Evolutionary conservation across 139 green algal species (phyloP), one percentile per base, ranked within the genome.

Genomic region (Klebsormidium nitens): DNA sequence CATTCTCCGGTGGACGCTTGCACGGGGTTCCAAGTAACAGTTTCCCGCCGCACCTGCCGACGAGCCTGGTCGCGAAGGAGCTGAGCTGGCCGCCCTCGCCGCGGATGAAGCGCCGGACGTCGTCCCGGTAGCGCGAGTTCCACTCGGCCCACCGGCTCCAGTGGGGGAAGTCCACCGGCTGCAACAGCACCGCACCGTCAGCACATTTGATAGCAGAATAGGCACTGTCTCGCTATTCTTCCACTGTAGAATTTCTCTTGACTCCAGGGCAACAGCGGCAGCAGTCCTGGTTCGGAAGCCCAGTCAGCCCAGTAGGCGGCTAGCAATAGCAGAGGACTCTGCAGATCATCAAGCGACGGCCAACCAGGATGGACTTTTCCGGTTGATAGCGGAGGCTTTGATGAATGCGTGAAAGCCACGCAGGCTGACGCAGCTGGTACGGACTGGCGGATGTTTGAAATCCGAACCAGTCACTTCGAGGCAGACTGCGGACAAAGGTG

Each of bases 111-210:
- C 81, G 52, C 28, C 89, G 83, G 32, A 95, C 85, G 5, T 88
- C 85, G 82, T 96, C 89, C 4, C 91, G 82, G 84, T 95, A 99
- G 19, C 79, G 74, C 17, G 88, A 88, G 72, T 98, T 99, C 91
- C 94, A 96, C 83, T 99, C 95, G 0, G 82, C 75, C 94, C 94
- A 99, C 38, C 88, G 85, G 47, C 88, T 90, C 93, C 93, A 86
- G 91, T 83, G 40, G 2, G 73, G 73, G 46, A 80, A 80, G 1
- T 28, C 47, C 2, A 74, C n/a, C 56, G 92, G 89, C 88, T 99
- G 91, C 78, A 95, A 91, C n/a, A 97, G 83, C 0, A 90, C 91
- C 69, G 91, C 93, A 58, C 87, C 94, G 79, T 98, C 91, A 91
- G 92, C 44, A 17, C 19, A 17, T 17, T 52, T 52, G 17, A 28